Percentiles rank a stretch among this genome's conserved stretches.
Evolutionary conservation across 108 stramenopile genomes (phyloP).

Genomic region (Pseudonitzschia pungens): DNA sequence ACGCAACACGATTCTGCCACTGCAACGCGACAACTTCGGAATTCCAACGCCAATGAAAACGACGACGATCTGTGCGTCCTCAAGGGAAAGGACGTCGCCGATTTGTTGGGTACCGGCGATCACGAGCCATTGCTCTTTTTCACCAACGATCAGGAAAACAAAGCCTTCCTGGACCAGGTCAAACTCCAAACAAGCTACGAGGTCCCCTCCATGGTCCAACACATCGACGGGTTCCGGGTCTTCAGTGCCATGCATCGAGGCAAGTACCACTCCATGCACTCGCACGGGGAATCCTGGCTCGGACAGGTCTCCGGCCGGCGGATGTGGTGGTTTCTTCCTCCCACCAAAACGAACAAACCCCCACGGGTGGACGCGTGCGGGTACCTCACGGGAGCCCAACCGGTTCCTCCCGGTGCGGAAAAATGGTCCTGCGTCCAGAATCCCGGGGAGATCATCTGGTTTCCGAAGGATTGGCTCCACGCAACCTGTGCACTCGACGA

Average conservation of each 20-base stretch:
- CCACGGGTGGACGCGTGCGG: constrained; percentile 43
- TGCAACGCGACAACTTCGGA: too few relatives aligned
- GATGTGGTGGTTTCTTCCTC: constrained; percentile 52
- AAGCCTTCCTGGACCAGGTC: constrained; percentile 24
- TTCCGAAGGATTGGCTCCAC: constrained; percentile 51
- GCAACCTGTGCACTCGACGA: constrained; percentile 54
- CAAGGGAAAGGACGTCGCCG: constrained; percentile 20
- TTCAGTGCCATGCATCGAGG: constrained; percentile 35
- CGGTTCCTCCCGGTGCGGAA: too few relatives aligned
- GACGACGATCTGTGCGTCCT: constrained; percentile 10
- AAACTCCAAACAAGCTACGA: constrained; percentile 11
- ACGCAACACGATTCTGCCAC: neutral
- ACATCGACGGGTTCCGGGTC: constrained; percentile 37
- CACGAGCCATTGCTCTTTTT: constrained; percentile 32
- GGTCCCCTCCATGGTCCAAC: constrained; percentile 22
- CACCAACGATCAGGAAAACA: constrained; percentile 52
- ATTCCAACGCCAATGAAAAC: too few relatives aligned
- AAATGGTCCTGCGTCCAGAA: constrained; percentile 34
- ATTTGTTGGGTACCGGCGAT: constrained; percentile 2
- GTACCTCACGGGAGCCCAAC: too few relatives aligned
- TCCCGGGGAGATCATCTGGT: constrained; percentile 44
- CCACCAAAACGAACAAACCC: constrained; percentile 21
- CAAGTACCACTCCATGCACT: constrained; percentile 43
- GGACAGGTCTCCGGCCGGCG: constrained; percentile 39
- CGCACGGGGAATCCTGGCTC: constrained; percentile 47